These are phyloP conservation scores for Candida dendrica DNA, from an alignment of 805 yeast species.

Conservation along the genomic window DNA sequence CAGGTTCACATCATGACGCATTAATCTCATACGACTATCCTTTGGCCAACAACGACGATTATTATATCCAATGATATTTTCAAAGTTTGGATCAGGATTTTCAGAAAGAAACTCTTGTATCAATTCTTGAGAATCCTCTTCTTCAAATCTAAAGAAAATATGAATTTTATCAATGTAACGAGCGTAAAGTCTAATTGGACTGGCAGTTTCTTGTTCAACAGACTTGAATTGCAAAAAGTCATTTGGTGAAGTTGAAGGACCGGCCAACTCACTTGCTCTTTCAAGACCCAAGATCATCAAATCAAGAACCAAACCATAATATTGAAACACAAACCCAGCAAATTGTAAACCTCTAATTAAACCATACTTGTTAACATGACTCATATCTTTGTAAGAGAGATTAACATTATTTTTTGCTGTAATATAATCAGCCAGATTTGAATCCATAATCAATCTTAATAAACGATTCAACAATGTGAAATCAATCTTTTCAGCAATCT, in stretches of 20 bases:
- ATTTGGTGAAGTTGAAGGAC: constrained; percentile 63
- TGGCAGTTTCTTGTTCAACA: constrained; percentile 47
- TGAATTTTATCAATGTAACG: constrained; percentile 81
- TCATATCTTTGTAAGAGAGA: constrained; percentile 88
- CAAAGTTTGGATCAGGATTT: constrained; percentile 90
- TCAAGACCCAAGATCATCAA: constrained; percentile 76
- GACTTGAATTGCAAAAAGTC: constrained; percentile 69
- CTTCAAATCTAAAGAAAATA: constrained; percentile 67
- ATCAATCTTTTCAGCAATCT: constrained; percentile 80
- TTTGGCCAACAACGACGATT: constrained; percentile 93
- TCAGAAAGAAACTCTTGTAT: constrained; percentile 71
- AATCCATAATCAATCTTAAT: constrained; percentile 74
- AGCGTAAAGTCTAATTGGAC: constrained; percentile 75
- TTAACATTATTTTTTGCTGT: constrained; percentile 84
- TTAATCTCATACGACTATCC: constrained; percentile 82
- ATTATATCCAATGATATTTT: constrained; percentile 76
- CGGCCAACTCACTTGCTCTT: constrained; percentile 83
- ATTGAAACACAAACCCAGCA: constrained; percentile 83
- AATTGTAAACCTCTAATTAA: constrained; percentile 84
- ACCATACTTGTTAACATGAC: constrained; percentile 84
- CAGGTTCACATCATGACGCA: constrained; percentile 85
- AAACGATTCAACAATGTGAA: constrained; percentile 79
- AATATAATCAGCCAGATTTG: constrained; percentile 89
- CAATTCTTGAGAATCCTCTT: constrained; percentile 68
- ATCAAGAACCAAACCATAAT: constrained; percentile 82